Conservation (phyloP, 192 early-diverging fungal genomes). For the Coemansia sp. region DNA sequence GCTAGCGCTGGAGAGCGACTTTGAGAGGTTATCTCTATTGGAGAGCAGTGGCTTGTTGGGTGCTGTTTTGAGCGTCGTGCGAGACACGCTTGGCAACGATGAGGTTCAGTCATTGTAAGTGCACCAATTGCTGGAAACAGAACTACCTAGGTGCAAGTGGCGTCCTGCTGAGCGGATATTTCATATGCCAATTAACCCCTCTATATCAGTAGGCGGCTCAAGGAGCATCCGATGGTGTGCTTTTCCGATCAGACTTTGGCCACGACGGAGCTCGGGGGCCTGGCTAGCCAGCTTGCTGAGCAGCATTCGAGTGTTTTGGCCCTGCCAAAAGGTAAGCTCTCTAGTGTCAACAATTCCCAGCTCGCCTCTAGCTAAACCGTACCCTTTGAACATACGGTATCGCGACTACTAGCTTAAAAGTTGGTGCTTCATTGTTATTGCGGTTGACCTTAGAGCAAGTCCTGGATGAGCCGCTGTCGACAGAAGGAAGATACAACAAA, state of each 20-base stretch:
- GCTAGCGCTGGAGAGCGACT: conserved; percentile 21
- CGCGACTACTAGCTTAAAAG: background rate
- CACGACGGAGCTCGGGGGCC: background rate
- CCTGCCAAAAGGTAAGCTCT: conserved; percentile 2
- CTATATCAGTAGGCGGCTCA: conserved; percentile 5
- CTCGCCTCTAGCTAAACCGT: background rate
- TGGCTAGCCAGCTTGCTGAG: conserved; percentile 9
- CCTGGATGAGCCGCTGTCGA: background rate
- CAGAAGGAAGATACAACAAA: conserved; percentile 12
- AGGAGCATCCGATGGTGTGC: background rate
- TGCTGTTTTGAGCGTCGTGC: conserved; percentile 17
- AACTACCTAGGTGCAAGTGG: background rate
- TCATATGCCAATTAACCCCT: background rate
- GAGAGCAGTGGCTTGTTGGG: conserved; percentile 4
- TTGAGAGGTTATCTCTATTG: conserved; percentile 19
- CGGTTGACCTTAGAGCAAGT: background rate
- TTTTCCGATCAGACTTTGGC: background rate
- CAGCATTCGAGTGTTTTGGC: conserved; percentile 14
- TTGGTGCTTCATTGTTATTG: background rate
- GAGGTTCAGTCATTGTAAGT: conserved; percentile 39
- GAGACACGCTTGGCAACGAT: conserved; percentile 21
- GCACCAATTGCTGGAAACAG: too few species aligned
- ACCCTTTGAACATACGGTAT: background rate
- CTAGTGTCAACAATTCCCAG: background rate
- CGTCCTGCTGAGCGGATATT: background rate